These are phyloP conservation scores for Erysimum cheiranthoides DNA, from an alignment of 345 rosid species.

Conservation along the genomic window DNA sequence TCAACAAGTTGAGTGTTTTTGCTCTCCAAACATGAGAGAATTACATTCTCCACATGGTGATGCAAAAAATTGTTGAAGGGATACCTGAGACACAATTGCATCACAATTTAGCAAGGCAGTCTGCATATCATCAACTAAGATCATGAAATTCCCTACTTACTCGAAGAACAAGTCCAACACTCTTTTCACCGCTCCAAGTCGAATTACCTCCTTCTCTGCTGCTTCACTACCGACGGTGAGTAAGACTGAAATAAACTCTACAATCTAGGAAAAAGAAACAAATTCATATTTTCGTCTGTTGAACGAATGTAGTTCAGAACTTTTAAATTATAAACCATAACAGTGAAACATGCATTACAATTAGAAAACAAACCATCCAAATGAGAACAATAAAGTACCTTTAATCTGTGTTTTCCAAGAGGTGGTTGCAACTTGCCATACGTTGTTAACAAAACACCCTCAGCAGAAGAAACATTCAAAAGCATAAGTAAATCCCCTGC, in stretches of 20 bases:
- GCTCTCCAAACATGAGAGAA: constrained; percentile 85
- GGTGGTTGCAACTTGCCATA: constrained; percentile 96
- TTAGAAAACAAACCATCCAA: constrained; percentile 3
- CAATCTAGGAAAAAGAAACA: constrained; percentile 64
- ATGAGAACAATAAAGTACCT: constrained; percentile 53
- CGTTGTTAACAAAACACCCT: constrained; percentile 67
- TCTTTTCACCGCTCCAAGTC: constrained; percentile 68
- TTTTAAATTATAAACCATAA: constrained; percentile 22
- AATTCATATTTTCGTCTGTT: neutral
- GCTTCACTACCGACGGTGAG: constrained; percentile 80
- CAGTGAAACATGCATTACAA: constrained; percentile 10
- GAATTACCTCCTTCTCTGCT: constrained; percentile 85
- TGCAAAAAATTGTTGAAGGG: constrained; percentile 94
- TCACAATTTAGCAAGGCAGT: constrained; percentile 42
- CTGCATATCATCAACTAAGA: constrained; percentile 29
- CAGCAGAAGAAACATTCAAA: constrained; percentile 70
- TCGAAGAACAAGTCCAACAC: constrained; percentile 81
- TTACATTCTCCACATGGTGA: constrained; percentile 83
- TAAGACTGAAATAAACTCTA: constrained; percentile 88
- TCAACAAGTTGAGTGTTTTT: constrained; percentile 63
- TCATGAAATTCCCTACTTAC: constrained; percentile 57
- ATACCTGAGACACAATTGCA: constrained; percentile 65
- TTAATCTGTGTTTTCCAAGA: constrained; percentile 89
- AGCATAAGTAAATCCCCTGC: constrained; percentile 87
- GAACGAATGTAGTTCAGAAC: neutral